Percentiles rank a stretch among this genome's conserved stretches.
These are phyloP conservation scores for Hyphopichia wangnamkhiaoensis DNA, from an alignment of 1,139 yeast genomes.

Conservation along the genomic window DNA sequence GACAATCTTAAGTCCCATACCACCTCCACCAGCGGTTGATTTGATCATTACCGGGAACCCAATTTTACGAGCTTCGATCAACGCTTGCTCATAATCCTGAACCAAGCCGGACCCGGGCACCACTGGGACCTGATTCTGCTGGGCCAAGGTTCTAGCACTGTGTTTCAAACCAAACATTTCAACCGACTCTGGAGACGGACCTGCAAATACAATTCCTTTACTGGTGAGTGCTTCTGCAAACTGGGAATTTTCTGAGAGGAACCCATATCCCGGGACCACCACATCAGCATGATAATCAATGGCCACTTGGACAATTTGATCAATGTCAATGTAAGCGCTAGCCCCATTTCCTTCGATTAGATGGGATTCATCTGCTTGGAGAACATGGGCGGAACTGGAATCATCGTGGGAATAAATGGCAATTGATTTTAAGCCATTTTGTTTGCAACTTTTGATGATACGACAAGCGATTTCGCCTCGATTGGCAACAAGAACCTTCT, in stretches of 20 bases:
- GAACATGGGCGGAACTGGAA: slow-evolving; percentile 40
- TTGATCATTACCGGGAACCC: slow-evolving; percentile 50
- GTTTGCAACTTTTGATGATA: slow-evolving; percentile 38
- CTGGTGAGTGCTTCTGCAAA: slow-evolving; percentile 40
- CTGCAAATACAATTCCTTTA: slow-evolving; percentile 43
- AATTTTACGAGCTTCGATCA: slow-evolving; percentile 33
- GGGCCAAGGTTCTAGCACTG: slow-evolving; percentile 31
- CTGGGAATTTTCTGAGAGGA: slow-evolving; percentile 40
- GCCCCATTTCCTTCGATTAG: slow-evolving; percentile 39
- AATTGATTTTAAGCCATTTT: slow-evolving; percentile 36
- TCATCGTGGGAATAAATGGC: slow-evolving; percentile 46
- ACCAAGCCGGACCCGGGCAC: slow-evolving; percentile 51
- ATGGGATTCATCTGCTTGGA: slow-evolving; percentile 32
- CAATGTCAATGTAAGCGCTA: slow-evolving; percentile 44
- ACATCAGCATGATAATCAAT: slow-evolving; percentile 33
- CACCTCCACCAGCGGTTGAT: slow-evolving; percentile 57
- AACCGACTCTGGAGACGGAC: slow-evolving; percentile 42
- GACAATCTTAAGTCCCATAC: slow-evolving; percentile 50
- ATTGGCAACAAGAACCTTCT: slow-evolving; percentile 42
- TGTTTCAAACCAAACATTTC: slow-evolving; percentile 37
- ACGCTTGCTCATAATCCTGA: slow-evolving; percentile 28
- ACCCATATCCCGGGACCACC: slow-evolving; percentile 48
- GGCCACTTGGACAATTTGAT: slow-evolving; percentile 40
- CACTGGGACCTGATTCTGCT: slow-evolving; percentile 37
- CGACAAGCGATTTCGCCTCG: slow-evolving; percentile 52